Base-by-base conservation (phyloP, 176 grass and related monocot species). In the Elymus sibiricus region DNA sequence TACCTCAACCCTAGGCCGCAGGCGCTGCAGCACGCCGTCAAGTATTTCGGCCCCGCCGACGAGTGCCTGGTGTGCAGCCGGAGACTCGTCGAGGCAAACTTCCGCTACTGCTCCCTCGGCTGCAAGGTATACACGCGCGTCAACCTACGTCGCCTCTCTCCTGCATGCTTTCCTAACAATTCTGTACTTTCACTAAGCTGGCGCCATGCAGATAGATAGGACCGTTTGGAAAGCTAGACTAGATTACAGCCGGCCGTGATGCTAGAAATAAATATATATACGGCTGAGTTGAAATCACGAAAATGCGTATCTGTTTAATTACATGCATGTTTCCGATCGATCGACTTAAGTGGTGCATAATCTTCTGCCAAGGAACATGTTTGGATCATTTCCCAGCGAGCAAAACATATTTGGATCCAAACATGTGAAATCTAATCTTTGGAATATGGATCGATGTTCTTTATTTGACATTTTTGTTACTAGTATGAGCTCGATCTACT, bases 31-130 rank as follows among this genome's bases (percentile, higher is more conserved):
- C 55, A 77, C 9, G 40, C 19, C 44, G 31, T 8, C 24, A 81
- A 11, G 62, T 4, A 27, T 38, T 27, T 32, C 53, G 1, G 13
- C 29, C 4, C 38, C 28, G 3, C 16, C 22, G 9, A n/a, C 7
- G 27, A 17, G 0, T 89, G 78, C 53, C 29, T 70, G 49, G 10
- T 24, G 9, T 90, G 88, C 16, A 37, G 15, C 11, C 31, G 83
- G 4, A 78, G 38, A 0, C 70, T 90, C 71, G 49, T 31, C n/a
- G 11, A 77, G 6, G n/a, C 19, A 9, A n/a, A n/a, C 38, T 90
- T 74, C 71, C 87, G 83, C 62, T 95, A 95, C 88, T 95, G 93
- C 83, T 98, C 87, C 6, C 73, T 95, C 7, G 64, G 74, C 39
- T 98, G 95, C 91, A 98, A 95, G 93, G 93, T 97, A 49, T 22